phyloP scores from a whole-genome alignment of 164 flowering plant species.

The Macadamia tetraphylla region DNA sequence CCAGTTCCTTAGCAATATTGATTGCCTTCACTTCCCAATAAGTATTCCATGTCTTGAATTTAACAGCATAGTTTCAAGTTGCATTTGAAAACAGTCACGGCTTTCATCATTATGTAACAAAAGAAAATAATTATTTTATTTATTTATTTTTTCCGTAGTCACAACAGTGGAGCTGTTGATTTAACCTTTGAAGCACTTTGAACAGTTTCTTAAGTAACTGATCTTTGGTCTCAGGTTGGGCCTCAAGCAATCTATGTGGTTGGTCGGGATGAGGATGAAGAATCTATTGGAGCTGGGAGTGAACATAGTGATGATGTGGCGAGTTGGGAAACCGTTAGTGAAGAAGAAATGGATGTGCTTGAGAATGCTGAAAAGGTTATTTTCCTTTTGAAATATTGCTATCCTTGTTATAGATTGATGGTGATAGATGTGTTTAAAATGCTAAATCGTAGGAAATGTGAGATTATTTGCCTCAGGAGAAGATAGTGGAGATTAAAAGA shows the following conservation, averaged over 20 bases:
- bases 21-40: background rate
- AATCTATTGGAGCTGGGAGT: conserved; percentile 69
- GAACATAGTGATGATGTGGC: conserved; percentile 76
- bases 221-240: conserved; percentile 65
- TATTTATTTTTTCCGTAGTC: background rate
- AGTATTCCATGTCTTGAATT: background rate
- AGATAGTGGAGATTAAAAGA: too few relatives aligned
- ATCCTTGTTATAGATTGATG: background rate
- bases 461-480: too few relatives aligned
- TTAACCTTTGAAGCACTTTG: background rate
- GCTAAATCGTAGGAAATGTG: too few relatives aligned
- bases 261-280: conserved; percentile 93
- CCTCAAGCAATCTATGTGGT: conserved; percentile 98
- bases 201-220: background rate
- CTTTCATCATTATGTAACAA: too few relatives aligned
- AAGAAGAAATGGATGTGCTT: conserved; percentile 60
- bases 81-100: too few relatives aligned
- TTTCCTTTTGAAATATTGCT: conserved; percentile 16
- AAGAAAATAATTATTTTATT: background rate
- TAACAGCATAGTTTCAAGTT: background rate
- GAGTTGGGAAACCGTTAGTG: conserved; percentile 96
- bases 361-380: conserved; percentile 59
- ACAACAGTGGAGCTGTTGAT: background rate
- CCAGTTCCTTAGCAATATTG: background rate
- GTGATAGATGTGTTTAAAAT: too few relatives aligned